These are phyloP conservation scores for Dunaliella primolecta DNA, from an alignment of 139 green algal genomes.

Conservation along the genomic window DNA sequence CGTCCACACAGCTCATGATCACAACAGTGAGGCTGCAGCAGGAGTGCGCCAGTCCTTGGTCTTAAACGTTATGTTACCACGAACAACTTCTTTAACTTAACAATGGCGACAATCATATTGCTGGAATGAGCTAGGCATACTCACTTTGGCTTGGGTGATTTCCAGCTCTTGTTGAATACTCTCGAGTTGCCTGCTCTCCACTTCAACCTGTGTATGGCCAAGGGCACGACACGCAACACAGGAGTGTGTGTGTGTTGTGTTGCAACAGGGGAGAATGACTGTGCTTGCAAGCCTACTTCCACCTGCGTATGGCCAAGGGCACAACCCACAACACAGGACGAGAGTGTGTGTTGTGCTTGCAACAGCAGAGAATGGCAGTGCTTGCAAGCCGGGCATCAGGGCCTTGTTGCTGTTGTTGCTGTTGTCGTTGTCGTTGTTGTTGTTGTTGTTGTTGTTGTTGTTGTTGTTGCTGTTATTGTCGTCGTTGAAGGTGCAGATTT, in stretches of 20 bases:
- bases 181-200: constrained; percentile 44
- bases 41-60: too few relatives aligned
- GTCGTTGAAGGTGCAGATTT: too few relatives aligned
- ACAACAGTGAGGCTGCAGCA: too few relatives aligned
- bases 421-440: too few relatives aligned
- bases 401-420: too few relatives aligned
- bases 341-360: not conserved
- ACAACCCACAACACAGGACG: not conserved
- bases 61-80: not conserved
- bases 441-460: too few relatives aligned
- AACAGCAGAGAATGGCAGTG: too few relatives aligned
- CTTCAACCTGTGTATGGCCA: constrained; percentile 29
- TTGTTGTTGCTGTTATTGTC: too few relatives aligned
- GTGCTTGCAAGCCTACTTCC: not conserved
- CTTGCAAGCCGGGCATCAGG: too few relatives aligned
- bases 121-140: not conserved
- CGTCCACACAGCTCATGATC: too few relatives aligned
- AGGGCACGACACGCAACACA: not conserved
- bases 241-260: too few relatives aligned
- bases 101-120: not conserved
- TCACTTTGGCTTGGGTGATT: constrained; percentile 41
- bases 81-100: not conserved
- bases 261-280: not conserved
- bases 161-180: constrained; percentile 40
- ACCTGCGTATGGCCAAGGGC: not conserved